phyloP scores from a whole-genome alignment of 2,329 filamentous ascomycete genomes.

The Fusarium mangiferae region DNA sequence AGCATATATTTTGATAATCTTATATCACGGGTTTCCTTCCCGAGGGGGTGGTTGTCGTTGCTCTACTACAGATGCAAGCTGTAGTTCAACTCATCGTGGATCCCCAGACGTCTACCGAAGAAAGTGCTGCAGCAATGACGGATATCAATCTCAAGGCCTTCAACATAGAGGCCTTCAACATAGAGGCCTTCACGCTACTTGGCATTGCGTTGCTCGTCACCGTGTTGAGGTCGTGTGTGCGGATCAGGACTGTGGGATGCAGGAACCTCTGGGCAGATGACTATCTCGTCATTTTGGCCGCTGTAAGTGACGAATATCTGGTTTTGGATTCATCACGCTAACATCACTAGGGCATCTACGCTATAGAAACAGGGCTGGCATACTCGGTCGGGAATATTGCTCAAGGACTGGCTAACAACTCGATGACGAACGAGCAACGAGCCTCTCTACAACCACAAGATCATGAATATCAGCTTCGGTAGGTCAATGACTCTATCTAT shows the following conservation, averaged over 20 bases:
- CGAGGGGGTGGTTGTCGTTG: background rate
- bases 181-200: conserved; percentile 57
- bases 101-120: conserved; percentile 22
- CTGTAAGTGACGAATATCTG: conserved; percentile 48
- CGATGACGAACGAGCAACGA: conserved; percentile 64
- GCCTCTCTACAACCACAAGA: conserved; percentile 54
- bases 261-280: conserved; percentile 66
- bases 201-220: conserved; percentile 62
- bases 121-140: conserved; percentile 37
- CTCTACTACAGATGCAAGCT: background rate
- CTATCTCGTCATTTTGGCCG: conserved; percentile 66
- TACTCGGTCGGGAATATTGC: conserved; percentile 61
- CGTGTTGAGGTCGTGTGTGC: conserved; percentile 59
- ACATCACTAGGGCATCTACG: conserved; percentile 59
- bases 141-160: conserved; percentile 42
- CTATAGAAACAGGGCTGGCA: conserved; percentile 60
- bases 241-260: conserved; percentile 60
- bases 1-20: background rate
- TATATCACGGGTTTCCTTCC: conserved; percentile 21
- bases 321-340: background rate
- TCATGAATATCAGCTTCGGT: conserved; percentile 57
- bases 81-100: conserved; percentile 20
- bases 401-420: conserved; percentile 65
- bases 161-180: conserved; percentile 48
- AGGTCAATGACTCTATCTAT: background rate